Percentiles rank a stretch among this genome's conserved stretches.
These are phyloP conservation scores for Bruguiera sexangula DNA, from an alignment of 345 rosid species.

Conservation along the genomic window DNA sequence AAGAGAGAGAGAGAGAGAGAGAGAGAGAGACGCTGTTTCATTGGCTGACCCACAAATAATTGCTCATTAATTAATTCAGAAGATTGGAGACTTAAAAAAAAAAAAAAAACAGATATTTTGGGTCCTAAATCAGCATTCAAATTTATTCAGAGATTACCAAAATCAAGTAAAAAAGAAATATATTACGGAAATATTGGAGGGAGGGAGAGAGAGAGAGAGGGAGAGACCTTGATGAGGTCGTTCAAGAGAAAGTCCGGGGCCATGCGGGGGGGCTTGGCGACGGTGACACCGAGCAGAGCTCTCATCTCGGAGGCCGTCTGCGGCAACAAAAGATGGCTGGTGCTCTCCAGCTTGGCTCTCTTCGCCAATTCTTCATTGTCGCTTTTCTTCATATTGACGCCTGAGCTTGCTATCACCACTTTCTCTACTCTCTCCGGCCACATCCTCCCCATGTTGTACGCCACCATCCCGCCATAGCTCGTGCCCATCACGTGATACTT, in stretches of 20 bases:
- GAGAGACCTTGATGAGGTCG: constrained; percentile 57
- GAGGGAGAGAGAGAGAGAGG: neutral
- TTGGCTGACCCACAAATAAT: too few species aligned
- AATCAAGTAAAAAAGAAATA: too few species aligned
- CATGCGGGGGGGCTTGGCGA: constrained; percentile 30
- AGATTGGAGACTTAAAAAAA: too few species aligned
- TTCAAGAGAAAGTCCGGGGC: constrained; percentile 60
- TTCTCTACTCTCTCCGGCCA: constrained; percentile 66
- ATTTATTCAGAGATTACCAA: too few species aligned
- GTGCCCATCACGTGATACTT: constrained; percentile 64
- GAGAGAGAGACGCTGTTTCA: constrained; percentile 10
- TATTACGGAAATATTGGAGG: neutral
- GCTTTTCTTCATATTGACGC: constrained; percentile 51
- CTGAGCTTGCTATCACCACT: constrained; percentile 86
- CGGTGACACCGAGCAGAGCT: constrained; percentile 47
- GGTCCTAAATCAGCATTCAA: too few species aligned
- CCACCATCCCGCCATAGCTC: constrained; percentile 90
- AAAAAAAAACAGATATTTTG: too few species aligned
- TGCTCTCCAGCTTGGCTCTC: constrained; percentile 42
- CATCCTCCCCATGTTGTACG: constrained; percentile 73
- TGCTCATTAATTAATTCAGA: too few species aligned
- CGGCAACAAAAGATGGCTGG: constrained; percentile 72
- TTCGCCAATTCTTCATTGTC: constrained; percentile 47
- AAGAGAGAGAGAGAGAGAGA: too few species aligned
- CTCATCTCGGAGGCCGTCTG: constrained; percentile 53